Percentiles rank a stretch among this genome's conserved stretches.
phyloP scores from a whole-genome alignment of 306 rosid species.

The Ochetophila trinervis region DNA sequence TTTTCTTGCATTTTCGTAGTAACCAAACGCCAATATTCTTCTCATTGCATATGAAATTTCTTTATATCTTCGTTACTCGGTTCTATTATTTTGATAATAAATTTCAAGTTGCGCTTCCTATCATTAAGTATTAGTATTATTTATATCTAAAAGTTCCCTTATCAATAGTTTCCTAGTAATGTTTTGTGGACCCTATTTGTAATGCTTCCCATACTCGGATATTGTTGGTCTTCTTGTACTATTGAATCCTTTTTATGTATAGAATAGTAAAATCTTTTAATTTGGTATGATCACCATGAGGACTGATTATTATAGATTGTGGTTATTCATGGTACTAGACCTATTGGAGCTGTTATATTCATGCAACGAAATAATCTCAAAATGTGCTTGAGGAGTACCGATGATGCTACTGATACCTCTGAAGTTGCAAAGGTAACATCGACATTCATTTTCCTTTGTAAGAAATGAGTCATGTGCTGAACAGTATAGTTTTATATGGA shows the following conservation, averaged over 20 bases:
- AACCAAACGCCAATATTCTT: too few relatives aligned
- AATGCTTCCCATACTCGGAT: too few relatives aligned
- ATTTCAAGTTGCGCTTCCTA: too few relatives aligned
- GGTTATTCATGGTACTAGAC: slow-evolving; percentile 49
- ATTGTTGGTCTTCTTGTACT: not conserved
- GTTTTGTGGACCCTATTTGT: too few relatives aligned
- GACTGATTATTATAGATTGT: not conserved
- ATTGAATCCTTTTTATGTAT: not conserved
- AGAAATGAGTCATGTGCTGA: slow-evolving; percentile 2
- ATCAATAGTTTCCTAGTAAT: too few relatives aligned
- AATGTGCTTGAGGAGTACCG: slow-evolving; percentile 89
- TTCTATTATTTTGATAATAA: too few relatives aligned
- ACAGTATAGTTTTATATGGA: slow-evolving; percentile 16
- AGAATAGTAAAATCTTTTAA: not conserved
- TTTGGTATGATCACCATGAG: not conserved
- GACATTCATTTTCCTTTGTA: slow-evolving; percentile 2
- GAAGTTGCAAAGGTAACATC: slow-evolving; percentile 74
- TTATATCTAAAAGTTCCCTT: too few relatives aligned
- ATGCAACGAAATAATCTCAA: slow-evolving; percentile 76
- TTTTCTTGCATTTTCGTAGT: too few relatives aligned
- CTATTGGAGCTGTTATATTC: slow-evolving; percentile 82
- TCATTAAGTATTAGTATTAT: too few relatives aligned
- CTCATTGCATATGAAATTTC: too few relatives aligned
- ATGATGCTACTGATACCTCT: slow-evolving; percentile 65
- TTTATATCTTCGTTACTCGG: too few relatives aligned